A percentile compares a stretch with the other conserved stretches of the same genome.
Conservation (phyloP, 176 grass and related monocot genomes). For the Carex myosuroides region DNA sequence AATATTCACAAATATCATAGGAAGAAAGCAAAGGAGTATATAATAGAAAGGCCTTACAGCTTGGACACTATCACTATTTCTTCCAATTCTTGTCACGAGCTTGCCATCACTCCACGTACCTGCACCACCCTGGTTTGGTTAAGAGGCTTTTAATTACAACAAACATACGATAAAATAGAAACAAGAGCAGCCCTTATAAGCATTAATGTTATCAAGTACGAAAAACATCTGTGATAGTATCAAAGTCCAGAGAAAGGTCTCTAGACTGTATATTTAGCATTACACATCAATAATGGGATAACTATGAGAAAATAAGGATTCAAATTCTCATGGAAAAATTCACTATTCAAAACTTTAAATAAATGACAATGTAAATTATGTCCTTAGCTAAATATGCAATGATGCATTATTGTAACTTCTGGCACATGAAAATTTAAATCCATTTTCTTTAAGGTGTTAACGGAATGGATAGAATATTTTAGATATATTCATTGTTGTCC, state of each 20-base stretch:
- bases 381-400: neutral
- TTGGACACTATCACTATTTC: constrained; percentile 86
- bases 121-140: constrained; percentile 99
- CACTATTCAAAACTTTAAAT: neutral
- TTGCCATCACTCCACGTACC: constrained; percentile 99
- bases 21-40: neutral
- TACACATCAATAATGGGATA: neutral
- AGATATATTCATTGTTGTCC: neutral
- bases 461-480: neutral
- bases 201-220: neutral
- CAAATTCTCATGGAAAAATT: neutral
- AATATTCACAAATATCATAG: neutral
- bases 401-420: neutral
- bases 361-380: neutral
- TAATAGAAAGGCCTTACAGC: constrained; percentile 62
- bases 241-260: neutral
- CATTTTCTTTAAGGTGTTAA: neutral
- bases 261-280: neutral
- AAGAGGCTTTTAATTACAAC: constrained; percentile 32
- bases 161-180: neutral
- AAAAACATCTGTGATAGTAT: neutral
- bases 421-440: neutral
- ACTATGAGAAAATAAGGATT: neutral
- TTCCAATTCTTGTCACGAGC: constrained; percentile 95
- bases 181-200: neutral